Conservation (phyloP, 2,329 filamentous ascomycete species). For the Cercospora sojina region DNA sequence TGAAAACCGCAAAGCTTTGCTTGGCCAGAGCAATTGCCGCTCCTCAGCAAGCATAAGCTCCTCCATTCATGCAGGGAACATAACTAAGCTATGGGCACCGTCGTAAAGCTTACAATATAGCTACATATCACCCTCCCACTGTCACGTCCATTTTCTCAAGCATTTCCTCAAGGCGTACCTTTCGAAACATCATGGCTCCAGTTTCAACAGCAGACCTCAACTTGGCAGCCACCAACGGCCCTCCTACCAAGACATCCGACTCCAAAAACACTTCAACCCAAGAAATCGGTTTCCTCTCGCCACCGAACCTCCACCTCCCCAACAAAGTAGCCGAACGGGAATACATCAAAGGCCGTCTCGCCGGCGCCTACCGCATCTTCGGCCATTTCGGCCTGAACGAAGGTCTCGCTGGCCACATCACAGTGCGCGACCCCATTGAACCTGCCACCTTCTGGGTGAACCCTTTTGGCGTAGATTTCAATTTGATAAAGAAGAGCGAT, state of each 20-base stretch:
- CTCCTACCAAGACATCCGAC: constrained; percentile 10
- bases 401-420: constrained; percentile 40
- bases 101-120: neutral
- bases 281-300: constrained; percentile 18
- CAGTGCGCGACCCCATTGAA: constrained; percentile 41
- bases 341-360: constrained; percentile 41
- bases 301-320: constrained; percentile 22
- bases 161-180: neutral
- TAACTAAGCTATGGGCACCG: neutral
- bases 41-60: neutral
- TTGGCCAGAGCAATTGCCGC: neutral
- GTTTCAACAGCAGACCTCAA: constrained; percentile 13
- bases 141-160: neutral
- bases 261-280: constrained; percentile 13
- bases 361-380: constrained; percentile 41
- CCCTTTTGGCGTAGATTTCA: constrained; percentile 40
- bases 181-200: constrained; percentile 18
- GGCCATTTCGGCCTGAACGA: constrained; percentile 39
- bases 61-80: neutral
- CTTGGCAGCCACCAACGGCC: constrained; percentile 2
- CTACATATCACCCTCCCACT: neutral
- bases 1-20: neutral
- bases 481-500: constrained; percentile 40
- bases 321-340: constrained; percentile 33
- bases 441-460: constrained; percentile 40